Base-by-base conservation (phyloP, 202 grass and related monocot genomes). In the Bolboschoenoplectus hybrid region DNA sequence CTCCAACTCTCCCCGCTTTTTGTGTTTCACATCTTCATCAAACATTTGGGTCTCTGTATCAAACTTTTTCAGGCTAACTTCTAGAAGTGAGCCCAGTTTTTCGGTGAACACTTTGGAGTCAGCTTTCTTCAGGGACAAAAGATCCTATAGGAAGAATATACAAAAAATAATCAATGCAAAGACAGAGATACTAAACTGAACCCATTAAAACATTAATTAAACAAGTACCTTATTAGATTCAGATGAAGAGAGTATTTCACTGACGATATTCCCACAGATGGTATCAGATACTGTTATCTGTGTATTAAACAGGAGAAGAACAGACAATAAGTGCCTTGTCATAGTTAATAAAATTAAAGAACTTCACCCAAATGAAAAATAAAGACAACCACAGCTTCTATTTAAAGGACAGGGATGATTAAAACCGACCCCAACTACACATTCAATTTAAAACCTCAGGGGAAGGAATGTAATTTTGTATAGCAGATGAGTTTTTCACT, bases 11-110 rank as follows among this genome's bases (percentile, higher is more conserved):
- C 52, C 32, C n/a, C 65, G 82, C 47, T 71, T 70, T 70, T 70
- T 51, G 44, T 68, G 46, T 35, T 13, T 84, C 45, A 84, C 82
- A 13, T 84, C 82, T 53, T 66, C 47, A 2, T 84, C 82, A 55
- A 57, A 84, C 82, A 84, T 43, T 71, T 71, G 82, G 20, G 64
- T 84, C 49, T 84, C 64, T 84, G 66, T 53, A 57, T 84, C 82
- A 71, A 68, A 84, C 47, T 65, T 84, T 65, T 83, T 43, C 65
- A 84, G 66, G 82, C 35, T 40, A 39, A 11, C 46, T 68, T 84
- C 82, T 84, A 71, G 63, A 69, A 70, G 82, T 40, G 82, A 84
- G 3, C 36, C 66, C 17, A 84, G 82, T 9, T 84, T 84, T 70
- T 84, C 65, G 6, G 39, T 57, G 35, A 84, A 84, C 20, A 55